phyloP scores from a whole-genome alignment of 306 rosid species.

The Corylus heterophylla region DNA sequence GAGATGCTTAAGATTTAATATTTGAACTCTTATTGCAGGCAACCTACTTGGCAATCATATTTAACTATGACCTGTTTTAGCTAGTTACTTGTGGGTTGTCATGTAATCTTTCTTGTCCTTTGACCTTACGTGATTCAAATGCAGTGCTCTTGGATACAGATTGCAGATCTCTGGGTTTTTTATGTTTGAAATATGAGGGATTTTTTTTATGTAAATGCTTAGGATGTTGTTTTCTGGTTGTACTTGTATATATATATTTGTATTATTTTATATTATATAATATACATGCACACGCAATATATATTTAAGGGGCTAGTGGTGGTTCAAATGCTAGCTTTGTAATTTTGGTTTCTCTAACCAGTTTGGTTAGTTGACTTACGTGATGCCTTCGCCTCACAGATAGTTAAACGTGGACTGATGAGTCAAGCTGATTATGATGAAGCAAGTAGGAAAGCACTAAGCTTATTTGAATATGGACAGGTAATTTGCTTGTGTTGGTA shows the following conservation, averaged over 20 bases:
- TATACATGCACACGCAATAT: too few relatives aligned
- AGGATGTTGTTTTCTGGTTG: background rate
- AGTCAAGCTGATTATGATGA: constrained; percentile 75
- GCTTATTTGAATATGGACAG: constrained; percentile 88
- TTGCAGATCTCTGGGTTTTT: background rate
- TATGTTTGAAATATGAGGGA: background rate
- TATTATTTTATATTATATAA: too few relatives aligned
- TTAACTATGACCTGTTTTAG: too few relatives aligned
- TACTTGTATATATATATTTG: too few relatives aligned
- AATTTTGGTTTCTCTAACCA: background rate
- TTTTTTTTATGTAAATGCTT: background rate
- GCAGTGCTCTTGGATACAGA: background rate
- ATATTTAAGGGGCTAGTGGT: background rate
- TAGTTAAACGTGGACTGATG: constrained; percentile 70
- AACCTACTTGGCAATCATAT: too few relatives aligned
- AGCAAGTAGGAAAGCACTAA: constrained; percentile 74
- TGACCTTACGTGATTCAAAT: too few relatives aligned
- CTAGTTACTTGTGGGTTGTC: too few relatives aligned
- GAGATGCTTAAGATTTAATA: background rate
- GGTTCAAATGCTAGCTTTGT: background rate
- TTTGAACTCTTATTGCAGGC: too few relatives aligned
- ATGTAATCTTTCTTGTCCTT: too few relatives aligned
- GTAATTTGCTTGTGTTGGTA: constrained; percentile 38
- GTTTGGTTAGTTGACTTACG: constrained; percentile 12
- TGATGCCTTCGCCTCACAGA: constrained; percentile 53